Base-by-base conservation (phyloP, 345 rosid genomes). In the Lepidium aucheri region DNA sequence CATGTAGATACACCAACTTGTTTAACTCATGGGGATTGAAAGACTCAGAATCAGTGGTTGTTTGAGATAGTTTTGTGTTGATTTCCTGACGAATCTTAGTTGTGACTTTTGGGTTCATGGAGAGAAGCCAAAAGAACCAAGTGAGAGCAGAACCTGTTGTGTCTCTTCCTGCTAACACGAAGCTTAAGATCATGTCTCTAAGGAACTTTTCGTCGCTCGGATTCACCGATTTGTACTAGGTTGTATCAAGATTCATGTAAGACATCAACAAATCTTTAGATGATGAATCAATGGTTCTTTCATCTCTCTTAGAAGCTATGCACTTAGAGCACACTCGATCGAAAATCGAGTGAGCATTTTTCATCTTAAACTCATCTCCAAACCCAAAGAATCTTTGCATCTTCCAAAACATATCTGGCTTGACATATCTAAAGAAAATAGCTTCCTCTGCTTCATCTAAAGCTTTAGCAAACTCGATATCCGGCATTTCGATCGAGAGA, bases 81-180 rank as follows among this genome's bases (percentile, higher is more conserved):
- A 73, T 45, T 54, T 81, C 77, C 53, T 73, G 69, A 20, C 68
- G 59, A 43, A 76, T 78, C 60, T 69, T 73, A 34, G 14, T 51
- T 33, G 60, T 68, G 4, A n/a, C 59, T 7, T 15, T 1, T 3
- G 74, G 72, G 47, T 74, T 68, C 33, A 63, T 70, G 1, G 75
- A 67, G 17, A 76, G 57, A 36, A 70, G 67, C 82, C 75, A 78
- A 20, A 81, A 76, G 61, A 78, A 75, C 82, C 82, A 81, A 62
- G 76, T 46, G 24, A 81, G 78, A 42, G 63, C 58, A 8, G 78
- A 51, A 8, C 67, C 65, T 9, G 75, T 63, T 5, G 82, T 76
- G 54, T 75, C 75, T 57, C 71, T 56, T 4, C 62, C 66, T 1
- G 77, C 83, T 6, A 73, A 32, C 67, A 74, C 55, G 30, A 77